Conservation (phyloP, 2,329 filamentous ascomycete species). For the Aureobasidium pullulans region DNA sequence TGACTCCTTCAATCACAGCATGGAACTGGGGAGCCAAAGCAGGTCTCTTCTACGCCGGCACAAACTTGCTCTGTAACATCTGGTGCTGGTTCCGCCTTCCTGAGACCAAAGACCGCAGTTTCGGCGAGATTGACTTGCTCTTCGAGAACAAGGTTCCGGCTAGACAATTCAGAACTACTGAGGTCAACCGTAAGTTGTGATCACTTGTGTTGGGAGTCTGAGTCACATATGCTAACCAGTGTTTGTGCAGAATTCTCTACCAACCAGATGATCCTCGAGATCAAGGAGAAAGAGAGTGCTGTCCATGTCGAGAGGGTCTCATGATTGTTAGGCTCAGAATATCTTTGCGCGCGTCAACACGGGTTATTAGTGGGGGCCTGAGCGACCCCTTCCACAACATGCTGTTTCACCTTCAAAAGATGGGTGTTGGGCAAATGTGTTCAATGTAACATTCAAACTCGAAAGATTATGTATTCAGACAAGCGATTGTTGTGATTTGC, state of each 20-base stretch:
- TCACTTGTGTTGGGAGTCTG: not conserved
- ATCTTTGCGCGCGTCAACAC: too few species aligned
- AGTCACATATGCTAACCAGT: not conserved
- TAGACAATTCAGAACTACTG: conserved; percentile 23
- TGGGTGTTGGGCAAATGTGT: too few species aligned
- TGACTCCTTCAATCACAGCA: conserved; percentile 24
- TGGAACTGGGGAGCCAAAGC: conserved; percentile 34
- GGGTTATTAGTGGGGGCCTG: too few species aligned
- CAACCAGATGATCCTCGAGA: not conserved
- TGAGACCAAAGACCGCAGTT: conserved; percentile 35
- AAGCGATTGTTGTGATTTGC: too few species aligned
- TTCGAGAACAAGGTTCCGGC: conserved; percentile 31
- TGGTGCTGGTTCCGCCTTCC: conserved; percentile 34
- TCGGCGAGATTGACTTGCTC: conserved; percentile 37
- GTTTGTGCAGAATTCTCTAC: not conserved
- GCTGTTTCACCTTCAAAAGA: too few species aligned
- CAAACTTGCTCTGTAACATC: conserved; percentile 26
- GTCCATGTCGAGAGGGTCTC: not conserved
- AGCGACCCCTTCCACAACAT: too few species aligned
- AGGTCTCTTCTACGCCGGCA: conserved; percentile 35
- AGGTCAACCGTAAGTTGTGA: not conserved
- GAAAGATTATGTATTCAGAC: too few species aligned
- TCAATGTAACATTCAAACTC: too few species aligned
- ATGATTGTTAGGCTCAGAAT: too few species aligned
- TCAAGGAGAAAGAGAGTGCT: not conserved